These are phyloP conservation scores for Suhomyces sp. DNA, from an alignment of 805 yeast genomes.

Conservation along the genomic window DNA sequence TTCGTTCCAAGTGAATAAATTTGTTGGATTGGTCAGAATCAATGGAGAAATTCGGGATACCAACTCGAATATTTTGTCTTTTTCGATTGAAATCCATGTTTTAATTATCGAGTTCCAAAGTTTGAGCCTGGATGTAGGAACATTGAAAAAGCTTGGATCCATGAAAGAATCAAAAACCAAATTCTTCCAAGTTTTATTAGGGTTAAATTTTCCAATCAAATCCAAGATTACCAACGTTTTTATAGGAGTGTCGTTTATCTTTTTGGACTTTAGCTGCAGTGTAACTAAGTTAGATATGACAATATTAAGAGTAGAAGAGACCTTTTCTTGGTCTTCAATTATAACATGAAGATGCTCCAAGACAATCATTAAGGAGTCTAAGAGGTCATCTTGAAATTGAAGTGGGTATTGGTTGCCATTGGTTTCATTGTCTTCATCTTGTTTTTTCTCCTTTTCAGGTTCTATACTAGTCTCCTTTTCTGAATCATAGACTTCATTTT, in stretches of 20 bases:
- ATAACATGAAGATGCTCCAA: constrained; percentile 38
- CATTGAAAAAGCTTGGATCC: constrained; percentile 57
- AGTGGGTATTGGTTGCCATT: constrained; percentile 2
- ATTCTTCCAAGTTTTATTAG: constrained; percentile 60
- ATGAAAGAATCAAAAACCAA: constrained; percentile 62
- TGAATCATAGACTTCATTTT: constrained; percentile 13
- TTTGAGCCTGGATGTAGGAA: constrained; percentile 23
- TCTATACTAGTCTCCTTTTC: constrained; percentile 14
- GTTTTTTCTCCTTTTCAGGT: constrained; percentile 9
- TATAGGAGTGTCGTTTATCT: constrained; percentile 34
- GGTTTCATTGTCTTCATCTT: constrained; percentile 4
- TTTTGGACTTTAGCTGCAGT: constrained; percentile 52
- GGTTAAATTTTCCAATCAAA: constrained; percentile 31
- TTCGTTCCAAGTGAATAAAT: constrained; percentile 73
- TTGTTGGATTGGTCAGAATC: constrained; percentile 50
- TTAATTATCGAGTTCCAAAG: constrained; percentile 57
- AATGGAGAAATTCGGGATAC: constrained; percentile 29
- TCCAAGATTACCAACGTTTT: constrained; percentile 47
- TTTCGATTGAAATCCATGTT: constrained; percentile 65
- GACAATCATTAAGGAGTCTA: constrained; percentile 35
- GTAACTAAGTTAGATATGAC: constrained; percentile 53
- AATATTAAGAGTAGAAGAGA: constrained; percentile 46
- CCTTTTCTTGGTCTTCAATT: constrained; percentile 62
- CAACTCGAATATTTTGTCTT: constrained; percentile 57
- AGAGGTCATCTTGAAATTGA: constrained; percentile 43